Base-by-base conservation (phyloP, 2,329 filamentous ascomycete species). In the Alternaria solani region DNA sequence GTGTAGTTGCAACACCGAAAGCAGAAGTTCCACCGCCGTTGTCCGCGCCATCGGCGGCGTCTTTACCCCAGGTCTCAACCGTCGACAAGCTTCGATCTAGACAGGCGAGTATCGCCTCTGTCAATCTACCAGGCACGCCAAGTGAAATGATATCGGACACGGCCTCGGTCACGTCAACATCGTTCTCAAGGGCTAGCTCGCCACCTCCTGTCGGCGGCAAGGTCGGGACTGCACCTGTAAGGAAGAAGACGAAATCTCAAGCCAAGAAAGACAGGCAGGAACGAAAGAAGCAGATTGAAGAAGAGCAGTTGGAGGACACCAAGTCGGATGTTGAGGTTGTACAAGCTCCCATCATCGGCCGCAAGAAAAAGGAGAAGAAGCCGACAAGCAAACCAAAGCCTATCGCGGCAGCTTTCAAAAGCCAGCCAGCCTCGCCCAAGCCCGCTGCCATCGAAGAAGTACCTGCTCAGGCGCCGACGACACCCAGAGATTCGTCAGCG, bases 311-410 rank as follows among this genome's bases (percentile, higher is more conserved):
- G 16, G 77, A 79, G 25, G 77, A 78, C 4, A 65, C 65, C 8
- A 86, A 87, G 62, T 71, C 77, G 8, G 85, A 87, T 54, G 62
- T 72, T 63, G 86, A 88, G 64, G 75, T 79, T n/a, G 81, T 83
- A 9, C 82, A 86, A 66, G 92, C 88, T 7, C 92, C 92, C 0
- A 90, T 96, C 41, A 76, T 93, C 49, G 91, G 91, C 34, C 87
- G 92, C 53, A 93, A 93, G 83, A 94, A 93, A 83, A 95, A 94
- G 80, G 87, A 91, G 75, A 93, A 91, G 83, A 94, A 93, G 79
- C 70, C 75, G 64, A 75, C 69, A 59, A 77, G 42, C 46, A 75
- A 43, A 23, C 54, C 69, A 1, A 77, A 76, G 46, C 60, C 67
- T 26, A 51, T 68, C 11, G 56, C 63, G 20, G 63, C 68, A 36